Conservation (phyloP, 495 filamentous ascomycete species). For the Tuber aestivum region DNA sequence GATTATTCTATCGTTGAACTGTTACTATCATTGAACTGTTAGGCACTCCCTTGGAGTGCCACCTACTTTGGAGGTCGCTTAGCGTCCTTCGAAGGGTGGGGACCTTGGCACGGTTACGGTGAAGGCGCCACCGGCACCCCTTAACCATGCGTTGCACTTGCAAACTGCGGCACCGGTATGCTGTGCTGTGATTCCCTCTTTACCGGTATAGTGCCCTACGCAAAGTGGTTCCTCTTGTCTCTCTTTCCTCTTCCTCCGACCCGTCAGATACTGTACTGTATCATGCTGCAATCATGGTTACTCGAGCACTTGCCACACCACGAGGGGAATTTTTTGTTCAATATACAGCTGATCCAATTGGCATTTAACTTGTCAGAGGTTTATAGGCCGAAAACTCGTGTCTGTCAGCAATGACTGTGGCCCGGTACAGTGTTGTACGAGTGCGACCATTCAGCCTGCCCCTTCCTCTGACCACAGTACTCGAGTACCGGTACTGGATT, state of each 20-base stretch:
- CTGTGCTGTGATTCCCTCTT: not conserved
- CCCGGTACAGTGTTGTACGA: not conserved
- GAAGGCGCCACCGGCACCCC: not conserved
- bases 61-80: too few species aligned
- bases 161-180: not conserved
- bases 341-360: not conserved
- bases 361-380: not conserved
- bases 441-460: not conserved
- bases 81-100: too few species aligned
- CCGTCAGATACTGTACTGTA: not conserved
- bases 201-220: not conserved
- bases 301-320: not conserved
- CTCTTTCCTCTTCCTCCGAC: not conserved
- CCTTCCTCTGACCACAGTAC: not conserved
- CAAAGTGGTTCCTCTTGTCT: not conserved
- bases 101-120: not conserved
- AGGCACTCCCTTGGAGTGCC: too few species aligned
- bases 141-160: not conserved
- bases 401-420: not conserved
- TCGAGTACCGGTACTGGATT: not conserved
- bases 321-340: not conserved
- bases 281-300: not conserved
- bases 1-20: too few species aligned
- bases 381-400: not conserved
- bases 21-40: too few species aligned